Base-by-base conservation (phyloP, 768 basidiomycete genomes). In the Suillus subalutaceus region DNA sequence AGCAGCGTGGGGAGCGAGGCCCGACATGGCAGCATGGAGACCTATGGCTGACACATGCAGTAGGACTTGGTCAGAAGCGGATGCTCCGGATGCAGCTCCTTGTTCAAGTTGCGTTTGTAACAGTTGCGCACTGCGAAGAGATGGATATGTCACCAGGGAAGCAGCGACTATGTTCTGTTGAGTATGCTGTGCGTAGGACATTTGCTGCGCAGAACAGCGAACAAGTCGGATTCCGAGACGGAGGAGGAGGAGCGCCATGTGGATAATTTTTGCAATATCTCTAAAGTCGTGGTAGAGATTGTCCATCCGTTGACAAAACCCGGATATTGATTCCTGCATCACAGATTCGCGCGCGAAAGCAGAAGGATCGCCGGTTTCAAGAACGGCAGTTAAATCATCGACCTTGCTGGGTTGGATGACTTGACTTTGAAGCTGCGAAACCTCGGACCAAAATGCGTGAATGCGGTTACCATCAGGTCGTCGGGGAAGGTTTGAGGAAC, bases 301-400 rank as follows among this genome's bases (percentile, higher is more conserved):
- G 58, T 85, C 82, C 64, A 97, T 78, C 12, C 97, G 87, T 59
- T 88, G 91, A 44, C 83, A 78, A 73, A 99, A 96, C 8, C 91
- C 90, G 2, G 85, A 79, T 56, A 96, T 85, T 4, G 94, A 91
- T 52, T 90, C 86, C 74, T 97, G 96, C 35, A 93, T 73, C 48
- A 92, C 88, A 53, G 83, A 78, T 78, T 95, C 94, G 23, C 88
- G 87, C 44, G 81, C 75, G 6, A 71, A 52, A 23, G 84, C 84
- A 64, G 79, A 76, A 6, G 73, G 52, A 8, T 83, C 79, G 23
- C 77, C 72, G 7, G 71, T 69, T 62, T 76, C 69, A n/a, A 88
- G 74, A 15, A 74, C 72, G 26, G 64, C 61, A 0, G 81, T 67
- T 16, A 97, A 78, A 13, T 82, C 74, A 50, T 83, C 78, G 12